Base-by-base conservation (phyloP, 768 basidiomycete genomes). In the Lactifluus echinatus region DNA sequence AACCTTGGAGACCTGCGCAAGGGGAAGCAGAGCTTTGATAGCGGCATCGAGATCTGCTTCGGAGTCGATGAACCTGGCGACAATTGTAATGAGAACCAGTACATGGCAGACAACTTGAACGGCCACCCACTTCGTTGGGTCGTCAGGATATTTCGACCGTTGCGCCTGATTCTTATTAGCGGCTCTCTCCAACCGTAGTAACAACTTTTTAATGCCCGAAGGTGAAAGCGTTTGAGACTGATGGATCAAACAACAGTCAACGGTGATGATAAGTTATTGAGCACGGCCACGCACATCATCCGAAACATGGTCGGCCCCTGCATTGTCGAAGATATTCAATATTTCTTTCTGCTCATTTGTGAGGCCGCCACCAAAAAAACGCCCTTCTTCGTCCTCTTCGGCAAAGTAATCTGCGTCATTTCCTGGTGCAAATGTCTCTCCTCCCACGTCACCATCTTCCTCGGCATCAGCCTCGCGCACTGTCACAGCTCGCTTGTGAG, bases 101-200 rank as follows among this genome's bases (percentile, higher is more conserved):
- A 34, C 26, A 45, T 7, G 40, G 52, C 46, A 23, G 8, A 7
- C 11, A 15, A 45, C 26, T 15, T n/a, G n/a, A n/a, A n/a, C n/a
- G n/a, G 11, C 24, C 48, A 68, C 77, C 57, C 63, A 94, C 94
- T 88, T 96, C 43, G 92, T 80, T 2, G 94, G 94, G 64, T 97
- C 91, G 58, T 89, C 80, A 0, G 91, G 88, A 69, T 89, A 90
- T 70, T 96, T 96, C n/a, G 93, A 94, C 29, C 96, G 79, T 67
- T 95, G 87, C 68, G 94, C 93, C 66, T 94, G 89, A 70, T 99
- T 99, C 73, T 94, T 97, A 69, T 90, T 85, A 21, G 88, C 85
- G 1, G 90, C 84, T 40, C 92, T 81, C 71, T 98, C 94, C 65
- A 99, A 87, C 37, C 81, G 78, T 39, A 89, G 74, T 26, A 98